Percentiles rank a stretch among this genome's conserved stretches.
Conservation (phyloP, 2,329 filamentous ascomycete species). For the Colletotrichum sp. region DNA sequence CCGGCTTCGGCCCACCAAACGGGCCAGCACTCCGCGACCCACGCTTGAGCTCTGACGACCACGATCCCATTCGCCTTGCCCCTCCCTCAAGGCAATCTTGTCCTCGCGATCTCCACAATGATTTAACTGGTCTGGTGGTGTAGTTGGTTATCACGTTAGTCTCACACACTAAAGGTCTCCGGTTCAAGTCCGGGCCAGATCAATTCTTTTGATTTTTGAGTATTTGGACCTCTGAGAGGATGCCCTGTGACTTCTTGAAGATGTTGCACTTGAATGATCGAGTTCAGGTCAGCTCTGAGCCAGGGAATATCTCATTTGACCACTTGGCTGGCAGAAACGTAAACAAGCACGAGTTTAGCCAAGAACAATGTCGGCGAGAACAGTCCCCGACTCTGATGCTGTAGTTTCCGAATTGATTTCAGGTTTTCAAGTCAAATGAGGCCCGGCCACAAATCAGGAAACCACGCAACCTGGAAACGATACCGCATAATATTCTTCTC, state of each 20-base stretch:
- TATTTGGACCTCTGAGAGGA: not conserved
- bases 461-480: not conserved
- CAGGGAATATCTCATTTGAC: not conserved
- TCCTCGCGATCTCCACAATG: not conserved
- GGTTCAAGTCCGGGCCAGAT: constrained; percentile 19
- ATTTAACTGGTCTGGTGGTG: constrained; percentile 25
- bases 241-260: not conserved
- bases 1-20: not conserved
- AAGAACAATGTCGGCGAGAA: not conserved
- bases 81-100: not conserved
- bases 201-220: not conserved
- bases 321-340: not conserved
- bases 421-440: rapidly evolving
- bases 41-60: not conserved
- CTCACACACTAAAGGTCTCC: constrained; percentile 37
- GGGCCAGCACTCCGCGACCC: not conserved
- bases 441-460: not conserved
- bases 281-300: not conserved
- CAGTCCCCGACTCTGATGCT: not conserved
- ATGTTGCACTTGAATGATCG: not conserved
- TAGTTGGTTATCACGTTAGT: constrained; percentile 56
- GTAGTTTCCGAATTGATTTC: not conserved
- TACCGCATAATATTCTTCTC: not conserved
- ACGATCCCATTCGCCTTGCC: not conserved
- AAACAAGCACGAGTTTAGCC: not conserved